Evolutionary conservation across 2,329 filamentous ascomycete genomes (phyloP), one percentile per base, ranked within the genome.

Genomic region (Furcasterigmium sp.): DNA sequence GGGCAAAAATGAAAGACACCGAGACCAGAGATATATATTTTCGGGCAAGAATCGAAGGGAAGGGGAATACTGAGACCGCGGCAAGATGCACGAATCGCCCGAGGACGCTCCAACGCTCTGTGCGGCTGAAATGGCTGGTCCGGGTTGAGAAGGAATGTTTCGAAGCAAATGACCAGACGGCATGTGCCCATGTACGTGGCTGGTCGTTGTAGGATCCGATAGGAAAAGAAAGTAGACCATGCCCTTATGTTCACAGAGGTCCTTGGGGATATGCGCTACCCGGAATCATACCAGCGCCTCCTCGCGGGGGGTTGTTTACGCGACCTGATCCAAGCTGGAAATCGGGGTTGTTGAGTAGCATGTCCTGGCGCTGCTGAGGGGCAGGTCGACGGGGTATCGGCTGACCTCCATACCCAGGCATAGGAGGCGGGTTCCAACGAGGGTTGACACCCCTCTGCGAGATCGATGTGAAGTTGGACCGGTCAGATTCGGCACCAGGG

Each of bases 371-470:
- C 18, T 68, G 65, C 19, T 70, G 70, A 19, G 45, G 41, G 42
- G 51, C 62, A 17, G 65, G 67, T 10, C 32, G 32, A 18, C 32
- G 32, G 8, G 32, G 32, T 8, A 17, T 9, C 43, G 64, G 67
- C 52, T 53, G 65, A 51, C 62, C 70, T 53, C 55, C 69, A 52
- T 65, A 70, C 8, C 67, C 66, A 42, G 64, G 67, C 53, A 67
- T 60, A 29, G 70, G 61, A 14, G 67, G 60, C 13, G 65, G 63
- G 49, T 85, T 80, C 91, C 91, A 96, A 47, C 84, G 82, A 7
- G 91, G 91, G 61, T 96, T 96, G 43, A 96, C 70, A 2, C 87
- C 86, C 26, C 91, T 79, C 63, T 96, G 90, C 0, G 85, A 91
- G 37, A 97, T 85, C 10, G 87, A 93, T 2, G 91, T 96, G 64